Percentiles rank a stretch among this genome's conserved stretches.
Evolutionary conservation across 2,329 filamentous ascomycete species (phyloP).

Genomic region (Nothopassalora personata): DNA sequence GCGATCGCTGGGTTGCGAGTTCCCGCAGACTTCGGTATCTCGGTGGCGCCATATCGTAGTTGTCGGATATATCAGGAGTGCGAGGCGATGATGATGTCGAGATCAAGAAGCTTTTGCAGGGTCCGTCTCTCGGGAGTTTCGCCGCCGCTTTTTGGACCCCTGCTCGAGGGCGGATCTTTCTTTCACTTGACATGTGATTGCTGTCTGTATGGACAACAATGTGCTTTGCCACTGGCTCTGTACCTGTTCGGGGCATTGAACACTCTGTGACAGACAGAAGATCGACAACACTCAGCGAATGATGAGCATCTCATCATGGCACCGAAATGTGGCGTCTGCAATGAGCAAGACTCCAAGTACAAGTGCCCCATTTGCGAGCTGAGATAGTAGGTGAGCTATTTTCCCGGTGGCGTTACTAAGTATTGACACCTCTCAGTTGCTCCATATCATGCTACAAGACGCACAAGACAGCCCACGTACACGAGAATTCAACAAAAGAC

Average conservation of each 20-base stretch:
- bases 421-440: conserved; percentile 28
- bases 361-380: conserved; percentile 46
- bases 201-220: background rate
- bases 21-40: conserved; percentile 28
- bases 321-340: conserved; percentile 41
- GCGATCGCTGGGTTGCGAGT: conserved; percentile 17
- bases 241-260: too few species aligned
- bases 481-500: conserved; percentile 6
- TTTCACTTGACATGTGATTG: background rate
- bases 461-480: conserved; percentile 32
- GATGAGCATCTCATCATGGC: conserved; percentile 29
- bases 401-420: background rate
- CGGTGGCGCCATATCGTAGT: conserved; percentile 26
- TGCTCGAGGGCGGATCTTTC: background rate
- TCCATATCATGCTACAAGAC: conserved; percentile 37
- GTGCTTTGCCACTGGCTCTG: background rate
- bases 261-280: too few species aligned
- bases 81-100: background rate
- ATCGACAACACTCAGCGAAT: background rate
- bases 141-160: background rate
- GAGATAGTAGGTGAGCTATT: conserved; percentile 37
- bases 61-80: background rate
- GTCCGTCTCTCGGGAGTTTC: background rate
- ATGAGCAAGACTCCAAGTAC: conserved; percentile 43
- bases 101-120: background rate